Evolutionary conservation across 345 rosid genomes (phyloP).

Genomic region (Moricandia moricandioides): DNA sequence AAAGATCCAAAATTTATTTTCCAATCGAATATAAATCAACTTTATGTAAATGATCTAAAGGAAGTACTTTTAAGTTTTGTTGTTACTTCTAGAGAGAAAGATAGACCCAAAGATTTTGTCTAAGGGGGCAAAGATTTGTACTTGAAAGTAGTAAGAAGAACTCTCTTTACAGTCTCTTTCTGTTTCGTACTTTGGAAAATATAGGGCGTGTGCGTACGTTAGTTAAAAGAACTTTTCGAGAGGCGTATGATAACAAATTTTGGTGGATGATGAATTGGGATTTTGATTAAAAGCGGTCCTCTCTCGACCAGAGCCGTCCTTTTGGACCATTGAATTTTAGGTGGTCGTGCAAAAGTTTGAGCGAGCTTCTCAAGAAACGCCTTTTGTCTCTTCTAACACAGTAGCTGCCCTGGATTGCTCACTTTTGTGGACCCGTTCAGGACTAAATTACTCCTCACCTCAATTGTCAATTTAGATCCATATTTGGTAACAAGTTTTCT

Average conservation of each 20-base stretch:
- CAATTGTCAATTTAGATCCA: conserved; percentile 10
- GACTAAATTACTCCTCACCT: not conserved
- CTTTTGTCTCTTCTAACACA: conserved; percentile 26
- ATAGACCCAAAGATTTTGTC: not conserved
- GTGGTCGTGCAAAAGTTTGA: conserved; percentile 40
- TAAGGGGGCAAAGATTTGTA: not conserved
- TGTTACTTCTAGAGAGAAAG: not conserved
- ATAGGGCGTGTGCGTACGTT: not conserved
- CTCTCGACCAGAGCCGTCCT: conserved; percentile 29
- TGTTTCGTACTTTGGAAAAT: not conserved
- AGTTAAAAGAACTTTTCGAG: not conserved
- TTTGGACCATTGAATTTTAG: conserved; percentile 41
- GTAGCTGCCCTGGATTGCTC: not conserved
- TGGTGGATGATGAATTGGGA: conserved; percentile 1
- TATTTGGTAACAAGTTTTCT: conserved; percentile 10
- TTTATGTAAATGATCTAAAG: not conserved
- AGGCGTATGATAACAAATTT: conserved; percentile 32
- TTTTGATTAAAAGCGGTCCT: conserved; percentile 23
- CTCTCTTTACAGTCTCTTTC: not conserved
- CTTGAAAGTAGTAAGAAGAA: not conserved
- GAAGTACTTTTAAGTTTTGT: not conserved
- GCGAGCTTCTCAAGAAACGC: conserved; percentile 40
- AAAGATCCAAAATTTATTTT: not conserved
- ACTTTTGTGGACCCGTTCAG: conserved; percentile 8
- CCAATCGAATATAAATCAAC: not conserved